A percentile compares a stretch with the other conserved stretches of the same genome.
Conservation (phyloP, 495 filamentous ascomycete genomes). For the Neurospora sp. region DNA sequence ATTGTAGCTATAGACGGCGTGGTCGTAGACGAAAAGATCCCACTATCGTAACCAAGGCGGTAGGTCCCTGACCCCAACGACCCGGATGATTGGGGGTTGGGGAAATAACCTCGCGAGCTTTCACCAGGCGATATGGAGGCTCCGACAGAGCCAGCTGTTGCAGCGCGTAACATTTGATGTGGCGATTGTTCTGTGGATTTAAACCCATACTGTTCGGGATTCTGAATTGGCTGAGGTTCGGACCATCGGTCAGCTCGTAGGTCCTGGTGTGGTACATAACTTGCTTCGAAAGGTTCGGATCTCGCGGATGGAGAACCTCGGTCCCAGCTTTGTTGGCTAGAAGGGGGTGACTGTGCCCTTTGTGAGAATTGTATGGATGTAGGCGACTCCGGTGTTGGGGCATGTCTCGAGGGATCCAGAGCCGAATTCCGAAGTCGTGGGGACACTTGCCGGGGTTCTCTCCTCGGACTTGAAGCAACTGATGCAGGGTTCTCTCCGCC, state of each 20-base stretch:
- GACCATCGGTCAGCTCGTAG: conserved; percentile 6
- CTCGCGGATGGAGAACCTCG: conserved; percentile 5
- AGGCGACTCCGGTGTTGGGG: background rate
- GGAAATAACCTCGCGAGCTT: background rate
- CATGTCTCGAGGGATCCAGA: background rate
- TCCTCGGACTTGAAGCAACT: background rate
- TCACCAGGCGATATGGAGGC: background rate
- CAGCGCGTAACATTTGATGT: background rate
- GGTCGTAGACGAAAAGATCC: background rate
- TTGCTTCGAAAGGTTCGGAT: conserved; percentile 7
- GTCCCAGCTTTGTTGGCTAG: conserved; percentile 1
- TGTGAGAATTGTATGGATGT: background rate
- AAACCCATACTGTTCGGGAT: background rate
- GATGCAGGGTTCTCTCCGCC: background rate
- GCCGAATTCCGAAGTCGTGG: background rate
- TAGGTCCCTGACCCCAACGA: background rate
- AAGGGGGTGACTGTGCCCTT: background rate
- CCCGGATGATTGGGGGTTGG: background rate
- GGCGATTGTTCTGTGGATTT: background rate
- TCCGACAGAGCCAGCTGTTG: background rate
- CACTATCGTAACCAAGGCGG: background rate
- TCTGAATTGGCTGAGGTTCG: background rate
- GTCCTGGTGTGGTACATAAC: background rate
- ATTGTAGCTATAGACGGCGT: background rate
- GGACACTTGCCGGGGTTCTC: background rate